Evolutionary conservation across 768 basidiomycete genomes (phyloP), one percentile per base, ranked within the genome.

Genomic region (Phylloporus sp.): DNA sequence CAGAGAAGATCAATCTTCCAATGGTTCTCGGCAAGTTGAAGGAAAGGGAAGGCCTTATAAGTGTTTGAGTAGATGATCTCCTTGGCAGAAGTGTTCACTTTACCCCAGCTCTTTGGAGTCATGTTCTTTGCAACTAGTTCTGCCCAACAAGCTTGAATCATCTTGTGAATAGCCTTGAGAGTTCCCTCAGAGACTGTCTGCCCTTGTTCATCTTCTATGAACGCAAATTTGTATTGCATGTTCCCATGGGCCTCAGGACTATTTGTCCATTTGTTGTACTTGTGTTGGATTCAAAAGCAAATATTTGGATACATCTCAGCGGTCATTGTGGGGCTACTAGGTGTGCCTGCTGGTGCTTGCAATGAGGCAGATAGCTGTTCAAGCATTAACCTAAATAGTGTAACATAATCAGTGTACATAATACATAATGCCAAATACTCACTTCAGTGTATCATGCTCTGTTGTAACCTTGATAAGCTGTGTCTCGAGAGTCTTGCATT

Each of bases 91-190:
- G 46, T 3, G 3, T 5, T 44, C 2, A 38, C 38, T 36, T 52
- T 52, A 1, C 46, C 46, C 51, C 51, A 48, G 18, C 28, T 44
- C 38, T 41, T 40, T 11, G 46, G 43, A 18, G 46, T 46, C 32
- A 26, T 40, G 1, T 3, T 11, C 15, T 37, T 36, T 8, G 0
- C 10, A 1, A 40, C 20, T 2, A 52, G 51, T 9, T 52, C 35
- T 2, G 33, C 23, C 51, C 42, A 52, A 14, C 42, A 26, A 2
- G 18, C 23, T n/a, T 27, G 21, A 3, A 48, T 21, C 3, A 15
- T 40, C 27, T 52, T 47, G 4, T 27, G 22, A 6, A 52, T 38
- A 1, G 37, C 37, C 14, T 42, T 47, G 9, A 52, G n/a, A 1
- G 29, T 32, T 5, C 2, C n/a, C 0, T 52, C 28, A 0, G 38